A percentile compares a stretch with the other conserved stretches of the same genome.
phyloP scores from a whole-genome alignment of 208 protist species.

The Leishmania lainsoni region DNA sequence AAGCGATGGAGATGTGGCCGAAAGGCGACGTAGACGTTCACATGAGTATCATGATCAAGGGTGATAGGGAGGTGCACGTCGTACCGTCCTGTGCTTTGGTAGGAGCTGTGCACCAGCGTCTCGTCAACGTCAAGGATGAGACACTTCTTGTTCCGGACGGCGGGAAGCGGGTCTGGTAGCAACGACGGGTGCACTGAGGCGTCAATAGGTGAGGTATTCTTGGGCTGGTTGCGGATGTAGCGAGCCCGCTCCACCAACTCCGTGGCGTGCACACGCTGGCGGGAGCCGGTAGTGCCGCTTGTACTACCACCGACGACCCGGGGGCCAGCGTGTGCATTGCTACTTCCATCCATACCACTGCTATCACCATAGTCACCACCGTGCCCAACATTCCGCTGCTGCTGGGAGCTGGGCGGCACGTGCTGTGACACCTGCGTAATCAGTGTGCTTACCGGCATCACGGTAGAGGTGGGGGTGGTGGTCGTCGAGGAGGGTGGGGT shows the following conservation, averaged over 20 bases:
- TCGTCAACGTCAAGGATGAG: constrained; percentile 92
- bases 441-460: constrained; percentile 6
- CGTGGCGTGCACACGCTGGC: constrained; percentile 47
- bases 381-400: constrained; percentile 2
- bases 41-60: constrained; percentile 49
- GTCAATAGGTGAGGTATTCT: constrained; percentile 84
- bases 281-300: not conserved
- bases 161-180: constrained; percentile 50
- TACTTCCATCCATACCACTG: constrained; percentile 4
- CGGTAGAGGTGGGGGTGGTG: constrained; percentile 1
- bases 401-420: constrained; percentile 1
- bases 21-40: constrained; percentile 87
- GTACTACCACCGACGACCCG: constrained; percentile 7
- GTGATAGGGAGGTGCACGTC: constrained; percentile 74
- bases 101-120: constrained; percentile 89
- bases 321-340: constrained; percentile 2
- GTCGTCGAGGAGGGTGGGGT: constrained; percentile 19
- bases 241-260: constrained; percentile 51
- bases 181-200: constrained; percentile 63
- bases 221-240: constrained; percentile 66
- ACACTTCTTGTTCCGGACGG: constrained; percentile 63
- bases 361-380: constrained; percentile 13
- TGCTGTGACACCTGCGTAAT: constrained; percentile 29
- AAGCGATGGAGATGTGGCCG: constrained; percentile 85
- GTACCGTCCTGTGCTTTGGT: constrained; percentile 55